Base-by-base conservation (phyloP, 179 eudicot genomes). In the Amaranthus tricolor region DNA sequence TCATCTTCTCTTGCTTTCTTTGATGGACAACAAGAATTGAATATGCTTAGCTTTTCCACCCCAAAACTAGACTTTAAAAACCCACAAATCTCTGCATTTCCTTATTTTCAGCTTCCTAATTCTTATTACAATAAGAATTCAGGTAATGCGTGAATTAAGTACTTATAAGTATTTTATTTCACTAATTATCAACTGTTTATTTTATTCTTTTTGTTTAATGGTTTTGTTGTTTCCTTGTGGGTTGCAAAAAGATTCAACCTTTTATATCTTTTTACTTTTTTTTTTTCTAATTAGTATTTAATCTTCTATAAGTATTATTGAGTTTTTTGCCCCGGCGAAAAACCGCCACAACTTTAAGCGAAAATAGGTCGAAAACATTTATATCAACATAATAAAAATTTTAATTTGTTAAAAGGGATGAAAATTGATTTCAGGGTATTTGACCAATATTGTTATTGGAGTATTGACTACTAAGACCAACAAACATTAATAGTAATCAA, bases 41-140 rank as follows among this genome's bases (percentile, higher is more conserved):
- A 74, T 56, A 55, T 90, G 89, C 84, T 90, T 44, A 86, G 90
- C 77, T 90, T 90, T 79, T 88, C 92, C n/a, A 82, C 90, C 14
- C 81, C 86, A 6, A 79, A 79, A 49, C 69, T 68, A 9, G 81
- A 73, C 9, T 49, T 15, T 62, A 73, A 66, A 44, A 82, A 72
- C 74, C 70, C 79, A 6, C 83, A 78, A 5, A 78, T 48, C 66
- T 6, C 68, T 40, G 14, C 83, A 75, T 71, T 75, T 31, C 70
- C 85, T 12, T 83, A 78, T 69, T 74, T 81, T 73, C 83, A 81
- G 58, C 72, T 69, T n/a, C n/a, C 86, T 20, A 61, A 67, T 21
- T 55, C 49, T 70, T 55, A 77, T 53, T 76, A 66, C 78, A 57
- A 64, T 64, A 85, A 82, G 51, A 83, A 60, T 76, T 56, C 91